phyloP scores from a whole-genome alignment of 139 green algal species.

The Ettlia oleoabundans region DNA sequence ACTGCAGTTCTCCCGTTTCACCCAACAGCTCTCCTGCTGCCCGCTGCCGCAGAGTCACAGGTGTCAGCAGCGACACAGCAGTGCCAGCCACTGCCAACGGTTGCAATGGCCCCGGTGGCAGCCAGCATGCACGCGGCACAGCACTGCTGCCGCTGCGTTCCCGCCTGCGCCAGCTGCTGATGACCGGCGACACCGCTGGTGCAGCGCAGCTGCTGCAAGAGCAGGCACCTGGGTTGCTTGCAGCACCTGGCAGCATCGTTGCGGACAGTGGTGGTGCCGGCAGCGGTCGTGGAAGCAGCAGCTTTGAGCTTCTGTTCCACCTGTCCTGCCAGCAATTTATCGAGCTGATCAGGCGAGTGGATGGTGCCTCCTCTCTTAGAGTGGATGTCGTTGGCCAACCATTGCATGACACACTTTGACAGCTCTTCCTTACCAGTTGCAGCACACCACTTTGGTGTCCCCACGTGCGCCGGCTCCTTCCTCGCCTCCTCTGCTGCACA shows the following conservation, averaged over 20 bases:
- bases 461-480: too few relatives aligned
- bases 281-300: not conserved
- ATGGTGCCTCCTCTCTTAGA: too few relatives aligned
- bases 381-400: too few relatives aligned
- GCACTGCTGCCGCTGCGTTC: constrained; percentile 10
- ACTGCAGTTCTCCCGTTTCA: too few relatives aligned
- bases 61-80: not conserved
- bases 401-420: too few relatives aligned
- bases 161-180: constrained; percentile 35
- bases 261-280: not conserved
- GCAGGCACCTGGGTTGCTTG: constrained; percentile 1
- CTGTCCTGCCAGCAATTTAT: constrained; percentile 82
- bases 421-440: too few relatives aligned
- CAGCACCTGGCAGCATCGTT: not conserved
- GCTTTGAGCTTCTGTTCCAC: constrained; percentile 64
- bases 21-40: too few relatives aligned
- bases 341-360: constrained; percentile 78
- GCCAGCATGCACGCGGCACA: not conserved
- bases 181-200: constrained; percentile 55
- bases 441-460: too few relatives aligned
- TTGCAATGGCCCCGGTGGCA: too few relatives aligned
- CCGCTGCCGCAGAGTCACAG: too few relatives aligned
- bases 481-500: too few relatives aligned
- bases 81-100: too few relatives aligned
- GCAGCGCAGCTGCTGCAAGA: constrained; percentile 43